Conservation (phyloP, 2,329 filamentous ascomycete genomes). For the Neonectria hederae region DNA sequence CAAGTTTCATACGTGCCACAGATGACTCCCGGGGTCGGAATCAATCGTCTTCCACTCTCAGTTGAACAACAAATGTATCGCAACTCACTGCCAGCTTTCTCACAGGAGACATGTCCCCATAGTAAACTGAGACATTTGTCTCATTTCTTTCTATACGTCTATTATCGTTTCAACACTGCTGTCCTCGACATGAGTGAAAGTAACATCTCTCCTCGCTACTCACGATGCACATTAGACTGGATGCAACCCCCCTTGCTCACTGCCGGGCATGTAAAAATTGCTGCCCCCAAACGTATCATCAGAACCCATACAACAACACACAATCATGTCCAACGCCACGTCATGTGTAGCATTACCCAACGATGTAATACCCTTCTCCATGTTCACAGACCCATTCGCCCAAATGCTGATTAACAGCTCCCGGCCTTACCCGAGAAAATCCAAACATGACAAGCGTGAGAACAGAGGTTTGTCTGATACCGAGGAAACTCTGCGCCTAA, state of each 20-base stretch:
- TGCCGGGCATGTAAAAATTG: conserved; percentile 14
- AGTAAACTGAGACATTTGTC: conserved; percentile 15
- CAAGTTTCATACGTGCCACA: conserved; percentile 7
- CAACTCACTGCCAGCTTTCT: neutral
- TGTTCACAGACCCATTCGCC: conserved; percentile 28
- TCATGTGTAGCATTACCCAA: conserved; percentile 39
- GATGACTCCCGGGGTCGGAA: neutral
- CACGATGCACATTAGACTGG: conserved; percentile 22
- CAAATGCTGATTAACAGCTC: conserved; percentile 18
- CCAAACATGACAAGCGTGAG: conserved; percentile 19
- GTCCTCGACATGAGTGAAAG: conserved; percentile 23
- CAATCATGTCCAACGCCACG: conserved; percentile 41
- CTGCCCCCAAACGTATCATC: conserved; percentile 20
- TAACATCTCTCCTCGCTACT: conserved; percentile 17
- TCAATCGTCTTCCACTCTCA: neutral
- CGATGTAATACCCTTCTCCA: conserved; percentile 21
- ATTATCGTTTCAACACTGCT: conserved; percentile 34
- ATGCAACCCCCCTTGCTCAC: conserved; percentile 8
- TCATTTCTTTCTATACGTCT: conserved; percentile 39
- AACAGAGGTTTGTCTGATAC: conserved; percentile 1
- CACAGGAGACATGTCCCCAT: neutral
- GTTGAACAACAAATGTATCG: neutral
- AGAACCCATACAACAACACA: conserved; percentile 32
- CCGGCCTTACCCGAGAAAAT: neutral
- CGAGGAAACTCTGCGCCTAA: conserved; percentile 6